A percentile compares a stretch with the other conserved stretches of the same genome.
Conservation (phyloP, 208 protist species). For the Trypanosoma caninum region DNA sequence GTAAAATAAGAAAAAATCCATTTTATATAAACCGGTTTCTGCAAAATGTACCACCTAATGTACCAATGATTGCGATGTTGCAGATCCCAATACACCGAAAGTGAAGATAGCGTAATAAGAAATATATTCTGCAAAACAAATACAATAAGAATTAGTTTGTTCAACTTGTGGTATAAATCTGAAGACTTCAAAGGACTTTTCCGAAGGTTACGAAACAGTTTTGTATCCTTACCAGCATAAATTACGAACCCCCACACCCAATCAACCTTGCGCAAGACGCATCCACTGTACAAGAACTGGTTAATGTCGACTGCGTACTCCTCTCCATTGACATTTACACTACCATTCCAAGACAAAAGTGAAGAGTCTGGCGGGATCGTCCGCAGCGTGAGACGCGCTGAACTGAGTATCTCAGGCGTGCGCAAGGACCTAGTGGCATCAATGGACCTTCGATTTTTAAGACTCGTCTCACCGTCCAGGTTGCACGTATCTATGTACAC, state of each 20-base stretch:
- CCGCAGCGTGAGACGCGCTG: constrained; percentile 34
- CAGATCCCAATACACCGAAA: constrained; percentile 64
- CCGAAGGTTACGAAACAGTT: constrained; percentile 90
- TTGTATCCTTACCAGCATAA: constrained; percentile 91
- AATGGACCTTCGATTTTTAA: constrained; percentile 78
- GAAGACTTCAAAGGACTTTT: constrained; percentile 83
- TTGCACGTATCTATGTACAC: constrained; percentile 93
- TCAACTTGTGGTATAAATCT: constrained; percentile 85
- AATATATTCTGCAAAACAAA: constrained; percentile 71
- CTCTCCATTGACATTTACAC: constrained; percentile 50
- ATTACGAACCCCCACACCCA: constrained; percentile 92
- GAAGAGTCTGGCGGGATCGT: constrained; percentile 62
- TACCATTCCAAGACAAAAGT: constrained; percentile 74
- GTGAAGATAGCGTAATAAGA: constrained; percentile 59
- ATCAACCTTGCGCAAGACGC: constrained; percentile 89
- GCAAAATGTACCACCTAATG: constrained; percentile 53
- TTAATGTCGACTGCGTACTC: constrained; percentile 61
- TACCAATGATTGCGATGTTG: constrained; percentile 60
- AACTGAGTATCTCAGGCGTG: constrained; percentile 28
- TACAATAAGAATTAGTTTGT: constrained; percentile 75
- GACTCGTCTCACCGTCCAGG: constrained; percentile 88
- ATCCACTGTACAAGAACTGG: constrained; percentile 90
- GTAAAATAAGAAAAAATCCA: constrained; percentile 82
- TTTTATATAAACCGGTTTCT: constrained; percentile 28
- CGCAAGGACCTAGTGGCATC: constrained; percentile 59